Conservation (phyloP, 495 filamentous ascomycete genomes). For the Pyronema domesticum region DNA sequence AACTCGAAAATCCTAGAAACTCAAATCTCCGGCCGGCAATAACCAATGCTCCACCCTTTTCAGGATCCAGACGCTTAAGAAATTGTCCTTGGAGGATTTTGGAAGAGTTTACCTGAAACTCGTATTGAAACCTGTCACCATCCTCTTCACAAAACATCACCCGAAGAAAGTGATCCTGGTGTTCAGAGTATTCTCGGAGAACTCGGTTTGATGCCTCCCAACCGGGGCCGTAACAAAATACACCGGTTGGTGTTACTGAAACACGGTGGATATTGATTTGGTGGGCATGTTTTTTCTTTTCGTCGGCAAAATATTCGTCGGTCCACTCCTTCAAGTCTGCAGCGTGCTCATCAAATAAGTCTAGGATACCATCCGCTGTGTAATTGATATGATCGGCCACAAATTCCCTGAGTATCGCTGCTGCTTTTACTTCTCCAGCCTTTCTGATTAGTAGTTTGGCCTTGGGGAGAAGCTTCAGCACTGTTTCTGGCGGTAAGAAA, state of each 20-base stretch:
- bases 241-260: slow-evolving; percentile 49
- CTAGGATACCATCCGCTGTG: slow-evolving; percentile 16
- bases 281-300: slow-evolving; percentile 17
- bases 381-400: neutral
- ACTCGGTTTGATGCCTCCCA: slow-evolving; percentile 56
- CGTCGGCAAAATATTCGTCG: slow-evolving; percentile 3
- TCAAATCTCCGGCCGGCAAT: slow-evolving; percentile 46
- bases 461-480: slow-evolving; percentile 12
- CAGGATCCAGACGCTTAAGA: slow-evolving; percentile 18
- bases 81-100: slow-evolving; percentile 39
- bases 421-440: slow-evolving; percentile 6
- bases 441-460: slow-evolving; percentile 4
- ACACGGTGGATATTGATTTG: slow-evolving; percentile 38
- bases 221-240: slow-evolving; percentile 51
- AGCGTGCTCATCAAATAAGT: slow-evolving; percentile 2
- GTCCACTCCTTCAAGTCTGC: slow-evolving; percentile 1
- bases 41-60: slow-evolving; percentile 29
- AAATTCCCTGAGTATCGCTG: slow-evolving; percentile 11
- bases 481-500: slow-evolving; percentile 12
- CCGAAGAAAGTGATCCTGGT: slow-evolving; percentile 49
- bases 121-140: slow-evolving; percentile 42
- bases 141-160: slow-evolving; percentile 60
- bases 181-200: slow-evolving; percentile 46
- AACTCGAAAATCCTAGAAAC: slow-evolving; percentile 71
- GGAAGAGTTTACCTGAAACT: slow-evolving; percentile 35